These are phyloP conservation scores for Benincasa hispida DNA, from an alignment of 306 rosid species.

Conservation along the genomic window DNA sequence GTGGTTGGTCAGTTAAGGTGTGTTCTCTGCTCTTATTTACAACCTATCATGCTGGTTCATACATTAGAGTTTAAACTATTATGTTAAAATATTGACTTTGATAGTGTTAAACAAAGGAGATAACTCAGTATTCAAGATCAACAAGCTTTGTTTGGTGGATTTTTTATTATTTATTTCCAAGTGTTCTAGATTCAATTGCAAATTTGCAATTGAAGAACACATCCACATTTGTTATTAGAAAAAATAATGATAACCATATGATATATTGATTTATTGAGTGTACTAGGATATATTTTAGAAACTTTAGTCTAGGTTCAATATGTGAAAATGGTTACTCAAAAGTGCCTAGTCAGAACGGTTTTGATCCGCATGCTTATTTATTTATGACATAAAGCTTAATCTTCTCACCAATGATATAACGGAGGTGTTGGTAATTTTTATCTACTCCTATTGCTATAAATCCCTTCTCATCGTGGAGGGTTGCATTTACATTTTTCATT, in stretches of 20 bases:
- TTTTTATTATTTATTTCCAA: neutral
- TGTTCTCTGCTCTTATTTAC: constrained; percentile 11
- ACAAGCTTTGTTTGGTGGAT: neutral
- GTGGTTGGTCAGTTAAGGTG: constrained; percentile 69
- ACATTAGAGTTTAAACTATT: neutral
- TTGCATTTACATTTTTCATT: neutral
- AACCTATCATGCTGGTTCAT: neutral
- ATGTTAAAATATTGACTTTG: neutral
- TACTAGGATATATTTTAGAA: neutral
- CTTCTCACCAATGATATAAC: neutral
- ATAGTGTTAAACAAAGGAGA: neutral
- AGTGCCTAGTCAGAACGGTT: neutral
- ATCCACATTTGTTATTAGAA: neutral
- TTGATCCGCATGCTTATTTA: neutral
- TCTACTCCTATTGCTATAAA: neutral
- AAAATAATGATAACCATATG: neutral
- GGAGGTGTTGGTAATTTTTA: neutral
- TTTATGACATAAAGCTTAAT: neutral
- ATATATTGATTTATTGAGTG: neutral
- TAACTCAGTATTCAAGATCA: neutral
- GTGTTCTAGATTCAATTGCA: neutral
- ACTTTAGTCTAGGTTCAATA: neutral
- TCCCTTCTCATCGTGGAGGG: neutral
- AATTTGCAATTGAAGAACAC: neutral
- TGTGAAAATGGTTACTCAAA: neutral